Evolutionary conservation across 768 basidiomycete species (phyloP), one percentile per base, ranked within the genome.

Genomic region (Pisolithus sp.): DNA sequence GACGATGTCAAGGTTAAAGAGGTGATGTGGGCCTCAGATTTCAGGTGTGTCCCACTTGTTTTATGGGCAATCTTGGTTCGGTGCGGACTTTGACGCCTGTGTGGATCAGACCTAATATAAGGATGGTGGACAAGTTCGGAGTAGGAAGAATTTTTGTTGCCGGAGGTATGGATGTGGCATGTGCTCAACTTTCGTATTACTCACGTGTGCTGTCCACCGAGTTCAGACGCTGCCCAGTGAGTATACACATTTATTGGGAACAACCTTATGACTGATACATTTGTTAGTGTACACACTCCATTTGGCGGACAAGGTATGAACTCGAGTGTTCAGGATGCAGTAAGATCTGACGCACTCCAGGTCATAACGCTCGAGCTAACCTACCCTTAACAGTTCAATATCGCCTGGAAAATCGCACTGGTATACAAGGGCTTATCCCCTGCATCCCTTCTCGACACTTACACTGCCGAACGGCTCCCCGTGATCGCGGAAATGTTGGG

Each of bases 191-290:
- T 13, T 12, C 5, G 18, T 7, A 37, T 23, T 46, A 2, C 31
- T 34, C 31, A 50, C 48, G 15, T 37, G 18, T 5, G 20, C 15
- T 26, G 39, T 1, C 12, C 31, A 5, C 2, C 12, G 10, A 34
- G 2, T 1, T 18, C 50, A 80, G 79, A 81, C 55, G 72, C 75
- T 23, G 77, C 75, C 0, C 80, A 80, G 62, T 60, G 47, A 6
- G 57, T 54, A 21, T 4, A 18, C 15, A 18, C 4, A 1, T 5
- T 3, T 46, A 10, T 6, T 30, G 17, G 21, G 18, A 23, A 23
- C 3, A 7, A 30, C 28, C 1, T 30, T 7, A 3, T 6, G 3
- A 30, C 28, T 30, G 28, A 30, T 7, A 6, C 8, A 4, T 30
- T 9, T 30, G 2, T 4, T 10, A 34, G 31, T 34, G 31, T 34